Conservation (phyloP, 202 grass and related monocot species). For the Digitaria exilis region DNA sequence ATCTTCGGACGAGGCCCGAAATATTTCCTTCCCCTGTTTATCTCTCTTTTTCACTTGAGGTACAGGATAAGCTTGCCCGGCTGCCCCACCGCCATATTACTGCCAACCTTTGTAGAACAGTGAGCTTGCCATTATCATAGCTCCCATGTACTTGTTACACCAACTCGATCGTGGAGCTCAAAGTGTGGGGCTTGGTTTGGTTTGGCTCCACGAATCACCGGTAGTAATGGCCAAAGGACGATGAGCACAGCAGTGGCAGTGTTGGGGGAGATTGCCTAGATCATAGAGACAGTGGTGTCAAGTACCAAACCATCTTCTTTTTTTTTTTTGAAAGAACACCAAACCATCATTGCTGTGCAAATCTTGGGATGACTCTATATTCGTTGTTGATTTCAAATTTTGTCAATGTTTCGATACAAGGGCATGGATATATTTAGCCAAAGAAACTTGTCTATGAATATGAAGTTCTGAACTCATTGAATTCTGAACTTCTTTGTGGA, state of each 20-base stretch:
- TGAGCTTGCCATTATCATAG: no score
- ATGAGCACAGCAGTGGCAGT: not conserved
- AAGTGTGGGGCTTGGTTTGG: conserved; percentile 33
- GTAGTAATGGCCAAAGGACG: conserved; percentile 23
- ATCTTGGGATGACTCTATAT: not conserved
- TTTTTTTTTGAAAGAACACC: no score
- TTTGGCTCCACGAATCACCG: conserved; percentile 34
- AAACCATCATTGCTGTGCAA: not conserved
- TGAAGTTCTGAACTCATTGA: not conserved
- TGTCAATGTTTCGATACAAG: not conserved
- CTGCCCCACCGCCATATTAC: not conserved
- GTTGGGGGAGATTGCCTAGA: conserved; percentile 1
- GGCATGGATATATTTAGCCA: not conserved
- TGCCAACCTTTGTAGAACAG: no score
- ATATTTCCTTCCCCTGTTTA: not conserved
- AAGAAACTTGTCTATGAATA: not conserved
- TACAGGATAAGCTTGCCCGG: conserved; percentile 29
- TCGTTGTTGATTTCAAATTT: not conserved
- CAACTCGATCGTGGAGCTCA: not conserved
- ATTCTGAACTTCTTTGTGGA: conserved; percentile 6
- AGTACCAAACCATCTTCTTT: no score
- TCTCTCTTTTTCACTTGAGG: conserved; percentile 1
- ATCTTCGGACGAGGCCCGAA: conserved; percentile 33
- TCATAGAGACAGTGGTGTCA: conserved; percentile 12
- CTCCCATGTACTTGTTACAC: no score